Base-by-base conservation (phyloP, 2,329 filamentous ascomycete genomes). In the Gyromitra esculenta region DNA sequence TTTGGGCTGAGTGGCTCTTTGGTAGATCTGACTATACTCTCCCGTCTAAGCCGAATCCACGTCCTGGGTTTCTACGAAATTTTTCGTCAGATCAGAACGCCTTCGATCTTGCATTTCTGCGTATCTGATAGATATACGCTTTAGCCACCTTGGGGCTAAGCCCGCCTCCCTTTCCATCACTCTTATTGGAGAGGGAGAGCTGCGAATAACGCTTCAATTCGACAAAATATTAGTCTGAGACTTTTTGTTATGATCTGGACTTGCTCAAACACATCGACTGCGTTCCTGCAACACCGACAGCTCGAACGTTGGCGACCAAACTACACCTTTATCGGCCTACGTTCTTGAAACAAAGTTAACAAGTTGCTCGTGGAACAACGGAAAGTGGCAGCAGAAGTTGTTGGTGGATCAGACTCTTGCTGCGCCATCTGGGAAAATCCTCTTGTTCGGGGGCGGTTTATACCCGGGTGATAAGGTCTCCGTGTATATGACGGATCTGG, bases 401-500 rank as follows among this genome's bases (percentile, higher is more conserved):
- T 70, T 64, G 70, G 71, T 60, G 64, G 39, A 43, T 71, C 52
- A 73, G 41, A 62, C 56, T 45, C 65, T 75, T 67, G 60, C 9
- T 64, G 62, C 62, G 41, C 48, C 64, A 74, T 77, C 59, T 77
- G 60, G 77, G 75, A 60, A 37, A 64, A 63, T 69, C 65, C 70
- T 71, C 66, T 73, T 74, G n/a, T 62, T 74, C 50, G 60, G 71
- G 73, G 75, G 75, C 62, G 56, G 67, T 63, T 76, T 77, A 67
- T 43, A 73, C 69, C 69, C 75, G 13, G 67, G 70, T 62, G 65
- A 75, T 75, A 66, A 75, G 48, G 67, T 65, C 63, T 79, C 68
- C 65, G 77, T 81, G 79, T 84, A 82, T 81, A 91, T 91, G 89
- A 89, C 87, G 87, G 87, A 89, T 83, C 86, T 96, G 81, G 88